Evolutionary conservation across 768 basidiomycete genomes (phyloP).

Genomic region (Rhodotorula kratochvilovae): DNA sequence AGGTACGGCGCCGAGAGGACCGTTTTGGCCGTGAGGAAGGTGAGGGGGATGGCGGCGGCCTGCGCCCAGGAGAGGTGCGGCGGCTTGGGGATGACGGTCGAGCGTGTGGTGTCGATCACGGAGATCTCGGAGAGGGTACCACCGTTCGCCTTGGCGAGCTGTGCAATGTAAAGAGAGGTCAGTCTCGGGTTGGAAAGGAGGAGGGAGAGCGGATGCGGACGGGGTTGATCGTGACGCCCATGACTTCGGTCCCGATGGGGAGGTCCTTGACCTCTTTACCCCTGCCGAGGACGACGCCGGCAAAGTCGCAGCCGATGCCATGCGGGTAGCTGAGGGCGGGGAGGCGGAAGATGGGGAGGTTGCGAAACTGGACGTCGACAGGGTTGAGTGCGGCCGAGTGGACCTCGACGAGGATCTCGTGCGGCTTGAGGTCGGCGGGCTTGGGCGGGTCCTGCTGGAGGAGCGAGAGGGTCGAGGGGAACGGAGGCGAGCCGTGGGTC

Average conservation of each 20-base stretch:
- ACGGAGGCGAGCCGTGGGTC: conserved; percentile 19
- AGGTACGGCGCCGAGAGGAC: conserved; percentile 31
- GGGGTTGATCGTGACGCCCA: conserved; percentile 60
- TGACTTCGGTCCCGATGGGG: conserved; percentile 65
- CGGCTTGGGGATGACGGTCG: conserved; percentile 26
- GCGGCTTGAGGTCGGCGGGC: conserved; percentile 5
- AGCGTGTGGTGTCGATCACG: conserved; percentile 17
- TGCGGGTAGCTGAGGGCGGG: background rate
- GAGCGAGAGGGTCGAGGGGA: conserved; percentile 21
- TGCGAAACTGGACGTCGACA: conserved; percentile 22
- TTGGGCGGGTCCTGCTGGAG: background rate
- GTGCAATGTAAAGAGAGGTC: background rate
- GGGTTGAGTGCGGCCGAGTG: conserved; percentile 27
- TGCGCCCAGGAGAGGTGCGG: conserved; percentile 8
- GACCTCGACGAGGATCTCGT: conserved; percentile 27
- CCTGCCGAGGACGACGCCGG: conserved; percentile 60
- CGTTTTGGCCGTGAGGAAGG: conserved; percentile 34
- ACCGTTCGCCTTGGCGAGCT: conserved; percentile 13
- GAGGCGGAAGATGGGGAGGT: conserved; percentile 19
- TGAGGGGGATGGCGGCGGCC: conserved; percentile 38
- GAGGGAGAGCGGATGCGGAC: too few relatives aligned
- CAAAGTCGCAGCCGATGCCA: conserved; percentile 76
- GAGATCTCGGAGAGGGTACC: conserved; percentile 23
- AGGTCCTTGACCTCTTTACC: conserved; percentile 57
- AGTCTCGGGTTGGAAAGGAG: background rate